Base-by-base conservation (phyloP, 495 filamentous ascomycete genomes). In the Trichoderma gamsii region DNA sequence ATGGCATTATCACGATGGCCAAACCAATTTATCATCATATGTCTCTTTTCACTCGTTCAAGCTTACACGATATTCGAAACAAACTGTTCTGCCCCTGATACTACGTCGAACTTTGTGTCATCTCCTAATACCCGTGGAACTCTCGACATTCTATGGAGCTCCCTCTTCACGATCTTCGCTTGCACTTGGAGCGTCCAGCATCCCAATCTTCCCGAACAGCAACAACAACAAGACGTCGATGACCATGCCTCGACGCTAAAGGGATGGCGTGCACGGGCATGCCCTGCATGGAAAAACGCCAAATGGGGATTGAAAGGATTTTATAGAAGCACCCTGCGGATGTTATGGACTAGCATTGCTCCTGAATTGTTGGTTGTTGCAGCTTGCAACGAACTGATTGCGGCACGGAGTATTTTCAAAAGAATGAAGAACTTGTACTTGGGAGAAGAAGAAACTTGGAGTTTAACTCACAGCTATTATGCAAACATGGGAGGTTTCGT, bases 401-500 rank as follows among this genome's bases (percentile, higher is more conserved):
- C 11, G 9, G 56, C 56, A 4, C 56, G 11, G 3, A 29, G 15
- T 2, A 7, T 32, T 32, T 4, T 1, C 7, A 27, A 13, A 3
- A 2, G 4, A 3, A 27, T 61, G 23, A 7, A 32, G 56, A 1
- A 1, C 1, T 21, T 61, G 0, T 27, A 23, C 25, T 11, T 3
- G 4, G 23, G 35, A 32, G 25, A 61, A 23, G 11, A 4, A 16
- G 25, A 32, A 2, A 13, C 23, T 29, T 61, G 56, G 56, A 29
- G 11, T 4, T 25, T 61, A 11, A 56, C 51, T 0, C 51, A 56
- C 25, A 61, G 9, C 27, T 21, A 61, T 18, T 61, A 12, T 61
- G 56, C 56, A 61, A 61, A 61, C 56, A 61, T 61, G 56, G 56
- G 56, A 13, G 56, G 56, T 29, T 61, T 61, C 18, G 56, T 61